Conservation (phyloP, 2,329 filamentous ascomycete species). For the Hypocrella siamensis region DNA sequence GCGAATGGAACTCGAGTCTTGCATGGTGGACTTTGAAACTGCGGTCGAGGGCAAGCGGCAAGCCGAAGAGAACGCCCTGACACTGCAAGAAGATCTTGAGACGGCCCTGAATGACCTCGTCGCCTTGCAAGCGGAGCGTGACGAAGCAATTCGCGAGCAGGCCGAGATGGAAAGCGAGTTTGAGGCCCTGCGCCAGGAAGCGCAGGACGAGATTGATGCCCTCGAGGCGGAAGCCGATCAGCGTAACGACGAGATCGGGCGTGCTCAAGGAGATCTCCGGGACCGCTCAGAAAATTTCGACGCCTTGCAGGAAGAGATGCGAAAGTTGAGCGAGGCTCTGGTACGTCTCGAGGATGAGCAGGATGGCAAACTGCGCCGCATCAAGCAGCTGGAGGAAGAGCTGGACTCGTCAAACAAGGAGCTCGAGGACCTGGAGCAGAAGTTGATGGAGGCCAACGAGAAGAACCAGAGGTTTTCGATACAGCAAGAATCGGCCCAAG, state of each 20-base stretch:
- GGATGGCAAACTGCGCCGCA: slow-evolving; percentile 59
- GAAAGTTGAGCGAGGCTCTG: slow-evolving; percentile 73
- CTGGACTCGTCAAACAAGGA: slow-evolving; percentile 74
- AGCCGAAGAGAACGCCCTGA: slow-evolving; percentile 39
- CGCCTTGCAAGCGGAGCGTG: slow-evolving; percentile 65
- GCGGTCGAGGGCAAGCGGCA: slow-evolving; percentile 48
- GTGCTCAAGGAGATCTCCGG: slow-evolving; percentile 54
- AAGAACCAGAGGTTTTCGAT: slow-evolving; percentile 81
- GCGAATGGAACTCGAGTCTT: slow-evolving; percentile 65
- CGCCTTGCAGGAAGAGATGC: slow-evolving; percentile 87
- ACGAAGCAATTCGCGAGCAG: slow-evolving; percentile 62
- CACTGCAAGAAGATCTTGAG: slow-evolving; percentile 69
- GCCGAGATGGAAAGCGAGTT: slow-evolving; percentile 44
- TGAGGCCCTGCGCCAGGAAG: slow-evolving; percentile 43
- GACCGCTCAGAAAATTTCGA: slow-evolving; percentile 76
- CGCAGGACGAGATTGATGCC: slow-evolving; percentile 49
- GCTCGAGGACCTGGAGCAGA: slow-evolving; percentile 70
- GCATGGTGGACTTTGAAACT: slow-evolving; percentile 63
- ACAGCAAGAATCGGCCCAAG: slow-evolving; percentile 82
- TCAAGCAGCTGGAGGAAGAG: slow-evolving; percentile 71
- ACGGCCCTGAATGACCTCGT: slow-evolving; percentile 66
- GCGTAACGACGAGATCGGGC: slow-evolving; percentile 54
- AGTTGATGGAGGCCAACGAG: slow-evolving; percentile 67
- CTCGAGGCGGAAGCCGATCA: slow-evolving; percentile 59
- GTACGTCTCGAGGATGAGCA: slow-evolving; percentile 83